A percentile compares a stretch with the other conserved stretches of the same genome.
Evolutionary conservation across 1,139 yeast species (phyloP).

Genomic region (Wickerhamomyces sp.): DNA sequence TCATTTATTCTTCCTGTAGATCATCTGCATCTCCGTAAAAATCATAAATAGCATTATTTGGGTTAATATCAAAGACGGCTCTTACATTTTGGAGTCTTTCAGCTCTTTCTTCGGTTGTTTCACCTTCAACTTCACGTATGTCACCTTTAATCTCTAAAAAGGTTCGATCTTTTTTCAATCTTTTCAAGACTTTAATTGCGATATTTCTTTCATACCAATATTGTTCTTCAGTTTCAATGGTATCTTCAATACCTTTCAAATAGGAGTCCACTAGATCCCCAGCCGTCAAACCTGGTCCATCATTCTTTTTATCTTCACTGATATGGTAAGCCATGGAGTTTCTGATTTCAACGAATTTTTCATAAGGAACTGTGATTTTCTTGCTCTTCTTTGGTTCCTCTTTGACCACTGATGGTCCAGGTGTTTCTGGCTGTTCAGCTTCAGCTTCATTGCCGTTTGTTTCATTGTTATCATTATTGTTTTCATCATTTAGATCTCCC

Average conservation of each 20-base stretch:
- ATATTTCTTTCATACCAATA: conserved; percentile 66
- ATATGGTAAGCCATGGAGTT: conserved; percentile 71
- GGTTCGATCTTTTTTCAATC: conserved; percentile 81
- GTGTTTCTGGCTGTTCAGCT: conserved; percentile 10
- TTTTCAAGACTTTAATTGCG: conserved; percentile 74
- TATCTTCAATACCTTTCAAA: conserved; percentile 68
- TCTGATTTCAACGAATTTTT: conserved; percentile 81
- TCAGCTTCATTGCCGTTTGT: conserved; percentile 5
- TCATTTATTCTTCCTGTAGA: conserved; percentile 1
- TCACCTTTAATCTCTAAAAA: conserved; percentile 75
- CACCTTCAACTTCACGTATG: conserved; percentile 25
- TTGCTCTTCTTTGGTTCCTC: conserved; percentile 19
- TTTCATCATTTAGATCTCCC: conserved; percentile 9
- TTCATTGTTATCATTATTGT: conserved; percentile 8
- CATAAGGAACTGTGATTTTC: conserved; percentile 67
- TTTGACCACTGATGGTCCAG: conserved; percentile 6
- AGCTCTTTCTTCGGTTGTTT: conserved; percentile 26
- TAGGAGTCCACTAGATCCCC: conserved; percentile 77
- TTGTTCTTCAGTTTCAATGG: conserved; percentile 64
- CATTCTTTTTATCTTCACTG: conserved; percentile 42
- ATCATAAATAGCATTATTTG: conserved; percentile 75
- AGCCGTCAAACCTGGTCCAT: conserved; percentile 64
- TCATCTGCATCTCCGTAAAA: conserved; percentile 19
- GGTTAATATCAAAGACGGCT: conserved; percentile 47
- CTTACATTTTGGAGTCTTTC: conserved; percentile 25